A percentile compares a stretch with the other conserved stretches of the same genome.
Evolutionary conservation across 352 stramenopile species (phyloP).

Genomic region (Pythium rhizo-oryzae): DNA sequence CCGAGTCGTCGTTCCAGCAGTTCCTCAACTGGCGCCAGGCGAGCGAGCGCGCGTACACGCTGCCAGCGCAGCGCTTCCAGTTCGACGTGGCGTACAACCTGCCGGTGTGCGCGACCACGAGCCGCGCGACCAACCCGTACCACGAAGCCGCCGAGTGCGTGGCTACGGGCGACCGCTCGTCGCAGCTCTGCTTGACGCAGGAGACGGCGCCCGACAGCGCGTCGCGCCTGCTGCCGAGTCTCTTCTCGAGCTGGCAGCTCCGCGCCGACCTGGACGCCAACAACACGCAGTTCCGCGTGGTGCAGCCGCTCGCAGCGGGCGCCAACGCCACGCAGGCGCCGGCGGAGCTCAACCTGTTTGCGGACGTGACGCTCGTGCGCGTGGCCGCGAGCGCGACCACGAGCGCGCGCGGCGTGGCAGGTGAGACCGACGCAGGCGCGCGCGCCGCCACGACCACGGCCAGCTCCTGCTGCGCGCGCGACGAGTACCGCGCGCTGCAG

Average conservation of each 20-base stretch:
- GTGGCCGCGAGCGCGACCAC: neutral
- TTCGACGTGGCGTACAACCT: constrained; percentile 16
- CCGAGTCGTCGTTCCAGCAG: constrained; percentile 2
- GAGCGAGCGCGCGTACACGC: neutral
- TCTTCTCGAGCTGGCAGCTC: constrained; percentile 17
- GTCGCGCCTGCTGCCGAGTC: constrained; percentile 7
- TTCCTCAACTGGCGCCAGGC: constrained; percentile 2
- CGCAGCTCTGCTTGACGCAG: constrained; percentile 9
- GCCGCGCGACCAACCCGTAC: constrained; percentile 7
- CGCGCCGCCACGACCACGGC: neutral
- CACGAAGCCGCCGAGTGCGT: constrained; percentile 16
- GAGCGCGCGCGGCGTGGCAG: no score
- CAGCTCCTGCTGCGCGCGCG: constrained; percentile 7
- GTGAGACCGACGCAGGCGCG: no score
- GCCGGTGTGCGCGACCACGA: constrained; percentile 4
- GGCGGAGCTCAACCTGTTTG: constrained; percentile 13
- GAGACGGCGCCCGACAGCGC: constrained; percentile 1
- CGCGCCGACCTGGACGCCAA: constrained; percentile 10
- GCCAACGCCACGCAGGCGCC: constrained; percentile 1
- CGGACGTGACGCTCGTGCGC: constrained; percentile 16
- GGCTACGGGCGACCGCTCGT: constrained; percentile 2
- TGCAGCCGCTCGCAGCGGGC: neutral
- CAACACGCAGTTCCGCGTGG: constrained; percentile 10
- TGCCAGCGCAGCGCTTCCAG: constrained; percentile 13
- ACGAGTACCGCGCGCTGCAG: constrained; percentile 12